Evolutionary conservation across 1,284 basidiomycete species (phyloP).

Genomic region (Tetrapyrgos nigripes): DNA sequence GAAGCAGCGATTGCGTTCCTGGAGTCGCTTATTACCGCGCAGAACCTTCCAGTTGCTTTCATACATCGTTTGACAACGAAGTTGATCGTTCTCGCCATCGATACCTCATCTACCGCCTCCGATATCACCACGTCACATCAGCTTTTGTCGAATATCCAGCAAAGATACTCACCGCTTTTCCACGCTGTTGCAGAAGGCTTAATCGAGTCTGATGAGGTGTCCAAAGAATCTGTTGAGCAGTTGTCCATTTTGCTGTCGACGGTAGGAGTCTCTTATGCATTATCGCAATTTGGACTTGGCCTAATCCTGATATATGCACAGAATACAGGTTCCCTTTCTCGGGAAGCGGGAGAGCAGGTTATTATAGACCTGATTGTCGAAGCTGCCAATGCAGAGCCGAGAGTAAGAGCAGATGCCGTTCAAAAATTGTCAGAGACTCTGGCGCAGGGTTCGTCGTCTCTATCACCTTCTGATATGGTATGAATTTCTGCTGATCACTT

Average conservation of each 20-base stretch:
- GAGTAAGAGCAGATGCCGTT: background rate
- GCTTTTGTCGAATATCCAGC: constrained; percentile 53
- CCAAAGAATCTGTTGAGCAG: constrained; percentile 52
- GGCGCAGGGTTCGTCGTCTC: background rate
- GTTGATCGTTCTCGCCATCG: constrained; percentile 39
- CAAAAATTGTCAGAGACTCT: background rate
- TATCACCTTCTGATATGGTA: background rate
- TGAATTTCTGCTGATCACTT: background rate
- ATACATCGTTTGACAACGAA: constrained; percentile 42
- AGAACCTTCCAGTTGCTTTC: constrained; percentile 42
- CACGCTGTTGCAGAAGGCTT: constrained; percentile 46
- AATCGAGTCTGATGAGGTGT: constrained; percentile 24
- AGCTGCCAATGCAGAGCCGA: background rate
- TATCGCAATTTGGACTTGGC: no score
- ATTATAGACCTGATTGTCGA: background rate
- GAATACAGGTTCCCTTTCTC: no score
- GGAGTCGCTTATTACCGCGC: constrained; percentile 49
- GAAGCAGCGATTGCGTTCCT: constrained; percentile 44
- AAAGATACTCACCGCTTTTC: constrained; percentile 58
- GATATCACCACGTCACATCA: constrained; percentile 31
- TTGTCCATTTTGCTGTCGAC: constrained; percentile 61
- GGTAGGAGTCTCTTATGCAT: constrained; percentile 38
- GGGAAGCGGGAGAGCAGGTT: no score
- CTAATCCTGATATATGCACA: no score
- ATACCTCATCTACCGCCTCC: constrained; percentile 18